phyloP scores from a whole-genome alignment of 2,329 filamentous ascomycete genomes.

The Verticillium isaacii region DNA sequence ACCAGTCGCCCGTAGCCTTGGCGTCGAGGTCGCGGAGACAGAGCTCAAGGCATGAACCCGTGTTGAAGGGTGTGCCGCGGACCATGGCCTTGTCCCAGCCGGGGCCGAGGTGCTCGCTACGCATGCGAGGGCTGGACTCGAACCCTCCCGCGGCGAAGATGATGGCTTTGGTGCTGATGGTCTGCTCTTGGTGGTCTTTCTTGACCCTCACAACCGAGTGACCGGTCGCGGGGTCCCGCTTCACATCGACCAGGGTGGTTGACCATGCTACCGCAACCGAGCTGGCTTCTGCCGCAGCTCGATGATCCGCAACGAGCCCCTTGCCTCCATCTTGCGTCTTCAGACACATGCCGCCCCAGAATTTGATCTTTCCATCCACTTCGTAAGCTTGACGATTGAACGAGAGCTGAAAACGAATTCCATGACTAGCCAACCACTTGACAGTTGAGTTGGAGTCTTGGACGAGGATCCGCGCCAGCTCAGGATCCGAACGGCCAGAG shows the following conservation, averaged over 20 bases:
- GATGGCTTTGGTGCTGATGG: slow-evolving; percentile 33
- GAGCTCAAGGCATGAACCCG: slow-evolving; percentile 50
- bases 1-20: slow-evolving; percentile 52
- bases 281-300: slow-evolving; percentile 31
- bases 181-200: slow-evolving; percentile 19
- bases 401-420: slow-evolving; percentile 53
- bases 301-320: slow-evolving; percentile 48
- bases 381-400: slow-evolving; percentile 65
- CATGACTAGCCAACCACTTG: slow-evolving; percentile 51
- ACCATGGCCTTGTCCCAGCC: slow-evolving; percentile 60
- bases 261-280: slow-evolving; percentile 42
- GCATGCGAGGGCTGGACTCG: slow-evolving; percentile 54
- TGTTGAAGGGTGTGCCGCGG: slow-evolving; percentile 61
- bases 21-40: slow-evolving; percentile 47
- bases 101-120: slow-evolving; percentile 47
- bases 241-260: slow-evolving; percentile 36
- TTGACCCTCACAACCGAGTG: slow-evolving; percentile 23
- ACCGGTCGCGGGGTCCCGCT: slow-evolving; percentile 23
- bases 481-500: slow-evolving; percentile 44
- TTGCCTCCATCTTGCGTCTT: slow-evolving; percentile 57
- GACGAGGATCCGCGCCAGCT: slow-evolving; percentile 44
- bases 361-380: slow-evolving; percentile 55
- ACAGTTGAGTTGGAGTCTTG: slow-evolving; percentile 43
- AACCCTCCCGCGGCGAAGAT: slow-evolving; percentile 60
- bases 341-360: slow-evolving; percentile 63